Conservation (phyloP, 345 rosid species). For the Draba incana region DNA sequence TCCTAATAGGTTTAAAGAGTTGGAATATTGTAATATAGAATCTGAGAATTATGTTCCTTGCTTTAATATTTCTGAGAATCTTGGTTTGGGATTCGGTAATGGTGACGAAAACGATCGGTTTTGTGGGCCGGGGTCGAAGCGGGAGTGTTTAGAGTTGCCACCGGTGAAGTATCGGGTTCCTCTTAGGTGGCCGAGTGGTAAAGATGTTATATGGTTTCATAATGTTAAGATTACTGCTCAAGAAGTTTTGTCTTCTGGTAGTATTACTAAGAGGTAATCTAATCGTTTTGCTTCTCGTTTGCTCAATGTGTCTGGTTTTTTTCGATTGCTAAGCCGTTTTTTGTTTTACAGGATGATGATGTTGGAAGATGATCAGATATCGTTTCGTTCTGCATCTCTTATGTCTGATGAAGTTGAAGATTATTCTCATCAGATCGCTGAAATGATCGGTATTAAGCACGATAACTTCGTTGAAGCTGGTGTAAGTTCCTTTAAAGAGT, state of each 20-base stretch:
- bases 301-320: conserved; percentile 3
- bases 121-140: conserved; percentile 58
- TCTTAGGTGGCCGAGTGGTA: conserved; percentile 97
- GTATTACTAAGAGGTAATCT: conserved; percentile 86
- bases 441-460: conserved; percentile 91
- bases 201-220: conserved; percentile 85
- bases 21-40: conserved; percentile 73
- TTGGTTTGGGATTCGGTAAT: conserved; percentile 54
- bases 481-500: conserved; percentile 52
- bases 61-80: conserved; percentile 70
- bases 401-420: conserved; percentile 97
- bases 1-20: conserved; percentile 68
- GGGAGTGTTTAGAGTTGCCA: conserved; percentile 73
- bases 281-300: conserved; percentile 16
- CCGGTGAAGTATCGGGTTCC: conserved; percentile 81
- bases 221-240: conserved; percentile 92
- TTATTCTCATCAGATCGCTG: conserved; percentile 96
- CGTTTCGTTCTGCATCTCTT: conserved; percentile 84
- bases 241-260: conserved; percentile 94
- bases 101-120: conserved; percentile 67
- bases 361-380: conserved; percentile 93
- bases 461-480: conserved; percentile 87
- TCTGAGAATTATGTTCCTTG: conserved; percentile 84
- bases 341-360: conserved; percentile 81
- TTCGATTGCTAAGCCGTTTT: neutral